Evolutionary conservation across 2,329 filamentous ascomycete genomes (phyloP).

Genomic region (Cordyceps javanica): DNA sequence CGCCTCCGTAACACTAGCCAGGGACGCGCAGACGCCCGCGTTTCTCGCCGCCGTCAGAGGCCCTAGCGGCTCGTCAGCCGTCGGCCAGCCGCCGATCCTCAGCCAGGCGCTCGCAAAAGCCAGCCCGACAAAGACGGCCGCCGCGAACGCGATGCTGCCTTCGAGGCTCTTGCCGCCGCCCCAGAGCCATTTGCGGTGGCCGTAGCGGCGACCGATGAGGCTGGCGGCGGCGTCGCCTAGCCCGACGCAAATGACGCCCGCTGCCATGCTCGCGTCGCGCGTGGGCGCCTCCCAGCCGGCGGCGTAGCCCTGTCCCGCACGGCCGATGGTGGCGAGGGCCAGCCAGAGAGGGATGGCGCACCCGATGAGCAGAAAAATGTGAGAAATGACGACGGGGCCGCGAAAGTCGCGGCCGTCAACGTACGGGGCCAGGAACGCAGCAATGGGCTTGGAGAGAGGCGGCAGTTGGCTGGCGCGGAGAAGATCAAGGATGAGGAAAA

Average conservation of each 20-base stretch:
- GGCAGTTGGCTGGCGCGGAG: constrained; percentile 87
- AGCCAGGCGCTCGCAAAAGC: constrained; percentile 68
- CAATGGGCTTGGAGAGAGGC: constrained; percentile 79
- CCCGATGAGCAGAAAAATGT: constrained; percentile 92
- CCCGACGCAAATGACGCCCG: constrained; percentile 89
- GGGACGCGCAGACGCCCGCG: constrained; percentile 63
- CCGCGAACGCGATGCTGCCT: constrained; percentile 74
- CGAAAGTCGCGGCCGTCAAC: constrained; percentile 90
- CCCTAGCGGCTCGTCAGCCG: constrained; percentile 36
- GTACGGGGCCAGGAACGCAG: constrained; percentile 83
- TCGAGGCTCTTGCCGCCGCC: constrained; percentile 93
- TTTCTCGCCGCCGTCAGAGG: constrained; percentile 48
- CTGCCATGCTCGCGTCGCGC: constrained; percentile 82
- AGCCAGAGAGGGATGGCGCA: constrained; percentile 95
- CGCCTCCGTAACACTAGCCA: constrained; percentile 88
- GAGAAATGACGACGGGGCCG: constrained; percentile 89
- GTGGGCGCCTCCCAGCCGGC: constrained; percentile 68
- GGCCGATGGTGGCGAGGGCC: constrained; percentile 63
- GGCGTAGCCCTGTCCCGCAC: constrained; percentile 50
- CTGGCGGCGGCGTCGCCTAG: constrained; percentile 92
- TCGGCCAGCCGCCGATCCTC: constrained; percentile 66
- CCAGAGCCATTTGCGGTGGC: constrained; percentile 90
- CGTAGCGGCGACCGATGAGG: constrained; percentile 80
- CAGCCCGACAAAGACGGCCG: constrained; percentile 71
- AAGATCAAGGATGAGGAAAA: constrained; percentile 85